Evolutionary conservation across 768 basidiomycete species (phyloP).

Genomic region (Suillus luteus): DNA sequence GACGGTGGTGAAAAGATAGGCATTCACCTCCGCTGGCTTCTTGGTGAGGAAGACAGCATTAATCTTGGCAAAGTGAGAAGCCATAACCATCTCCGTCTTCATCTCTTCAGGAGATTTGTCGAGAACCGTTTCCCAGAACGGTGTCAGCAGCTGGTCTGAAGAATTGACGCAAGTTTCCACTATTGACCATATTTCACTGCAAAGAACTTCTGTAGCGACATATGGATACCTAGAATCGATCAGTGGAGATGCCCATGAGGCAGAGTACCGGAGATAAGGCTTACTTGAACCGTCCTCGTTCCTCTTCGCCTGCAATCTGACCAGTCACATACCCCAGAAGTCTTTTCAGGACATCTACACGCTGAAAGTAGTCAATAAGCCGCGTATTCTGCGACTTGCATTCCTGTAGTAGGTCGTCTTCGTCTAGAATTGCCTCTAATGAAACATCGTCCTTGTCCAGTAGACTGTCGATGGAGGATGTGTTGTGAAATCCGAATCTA

Average conservation of each 20-base stretch:
- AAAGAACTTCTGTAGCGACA: constrained; percentile 91
- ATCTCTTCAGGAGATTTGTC: constrained; percentile 83
- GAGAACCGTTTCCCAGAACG: constrained; percentile 91
- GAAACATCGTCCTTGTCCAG: constrained; percentile 88
- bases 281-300: constrained; percentile 79
- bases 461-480: constrained; percentile 85
- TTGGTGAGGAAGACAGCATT: constrained; percentile 87
- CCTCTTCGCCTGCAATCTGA: constrained; percentile 81
- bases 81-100: constrained; percentile 84
- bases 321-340: constrained; percentile 86
- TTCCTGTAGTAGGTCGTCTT: constrained; percentile 92
- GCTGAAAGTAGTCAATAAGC: constrained; percentile 84
- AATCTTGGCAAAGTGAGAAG: constrained; percentile 93
- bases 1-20: constrained; percentile 20
- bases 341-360: constrained; percentile 77
- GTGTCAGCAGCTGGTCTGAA: constrained; percentile 68
- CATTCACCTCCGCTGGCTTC: constrained; percentile 83
- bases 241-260: constrained; percentile 9
- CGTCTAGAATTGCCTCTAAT: constrained; percentile 89
- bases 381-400: constrained; percentile 93
- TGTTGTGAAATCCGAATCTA: constrained; percentile 92
- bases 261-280: constrained; percentile 6
- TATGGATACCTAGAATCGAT: constrained; percentile 73
- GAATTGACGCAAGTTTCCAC: constrained; percentile 84
- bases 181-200: constrained; percentile 94